These are phyloP conservation scores for Trametes meyenii DNA, from an alignment of 768 basidiomycete genomes.

Conservation along the genomic window DNA sequence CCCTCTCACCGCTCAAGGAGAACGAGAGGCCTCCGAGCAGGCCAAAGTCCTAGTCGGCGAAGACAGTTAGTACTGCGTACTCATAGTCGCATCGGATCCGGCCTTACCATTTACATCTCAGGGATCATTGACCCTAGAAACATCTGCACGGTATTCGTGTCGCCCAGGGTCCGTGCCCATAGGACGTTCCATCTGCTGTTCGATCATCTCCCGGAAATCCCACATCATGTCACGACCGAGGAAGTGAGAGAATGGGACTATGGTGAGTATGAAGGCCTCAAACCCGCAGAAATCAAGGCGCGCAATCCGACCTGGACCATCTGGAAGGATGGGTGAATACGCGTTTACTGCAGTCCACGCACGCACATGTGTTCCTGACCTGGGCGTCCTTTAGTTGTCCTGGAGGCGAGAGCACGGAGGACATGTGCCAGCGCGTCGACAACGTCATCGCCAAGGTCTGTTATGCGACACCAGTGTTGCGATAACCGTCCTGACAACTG, in stretches of 20 bases:
- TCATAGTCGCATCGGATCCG: neutral
- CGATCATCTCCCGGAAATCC: conserved; percentile 45
- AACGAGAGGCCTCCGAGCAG: conserved; percentile 65
- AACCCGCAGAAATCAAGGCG: conserved; percentile 74
- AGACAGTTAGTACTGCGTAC: conserved; percentile 57
- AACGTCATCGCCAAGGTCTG: conserved; percentile 67
- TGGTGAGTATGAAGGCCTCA: conserved; percentile 85
- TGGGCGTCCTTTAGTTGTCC: conserved; percentile 61
- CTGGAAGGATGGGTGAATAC: conserved; percentile 77
- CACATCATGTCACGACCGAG: conserved; percentile 63
- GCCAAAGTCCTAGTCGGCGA: conserved; percentile 72
- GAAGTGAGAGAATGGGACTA: conserved; percentile 88
- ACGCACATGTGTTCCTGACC: neutral
- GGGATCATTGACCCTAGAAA: conserved; percentile 80
- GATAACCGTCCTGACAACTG: neutral
- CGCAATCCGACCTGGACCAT: conserved; percentile 70
- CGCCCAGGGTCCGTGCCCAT: conserved; percentile 86
- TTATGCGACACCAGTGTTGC: neutral
- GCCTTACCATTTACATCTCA: conserved; percentile 31
- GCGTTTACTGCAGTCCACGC: neutral
- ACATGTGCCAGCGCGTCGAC: conserved; percentile 84
- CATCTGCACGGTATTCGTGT: conserved; percentile 74
- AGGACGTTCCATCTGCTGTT: conserved; percentile 86
- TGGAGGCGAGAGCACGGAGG: conserved; percentile 79
- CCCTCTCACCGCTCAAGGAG: conserved; percentile 78